Evolutionary conservation across 2,329 filamentous ascomycete genomes (phyloP).

Genomic region (Scopulariopsis brevicaulis): DNA sequence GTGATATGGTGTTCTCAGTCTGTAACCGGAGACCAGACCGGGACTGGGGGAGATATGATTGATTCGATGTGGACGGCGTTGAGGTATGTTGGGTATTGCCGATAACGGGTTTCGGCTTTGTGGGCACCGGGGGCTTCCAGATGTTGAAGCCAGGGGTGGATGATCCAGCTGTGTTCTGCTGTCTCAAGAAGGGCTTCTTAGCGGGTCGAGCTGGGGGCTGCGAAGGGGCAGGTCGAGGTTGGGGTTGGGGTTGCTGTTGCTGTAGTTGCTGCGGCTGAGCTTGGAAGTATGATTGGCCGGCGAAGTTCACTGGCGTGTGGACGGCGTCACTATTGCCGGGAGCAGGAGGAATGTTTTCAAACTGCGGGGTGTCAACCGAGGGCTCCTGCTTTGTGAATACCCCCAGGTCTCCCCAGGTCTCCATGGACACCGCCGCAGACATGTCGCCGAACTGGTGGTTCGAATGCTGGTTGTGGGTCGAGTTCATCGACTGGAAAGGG

Average conservation of each 20-base stretch:
- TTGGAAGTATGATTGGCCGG: background rate
- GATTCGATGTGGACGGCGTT: background rate
- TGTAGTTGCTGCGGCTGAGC: constrained; percentile 9
- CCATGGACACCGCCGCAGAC: background rate
- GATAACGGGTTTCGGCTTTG: constrained; percentile 24
- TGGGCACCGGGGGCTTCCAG: constrained; percentile 23
- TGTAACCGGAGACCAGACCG: constrained; percentile 8
- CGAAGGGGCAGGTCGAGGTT: constrained; percentile 6
- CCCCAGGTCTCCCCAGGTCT: background rate
- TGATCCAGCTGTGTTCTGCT: background rate
- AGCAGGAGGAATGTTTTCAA: background rate
- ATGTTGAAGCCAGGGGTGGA: constrained; percentile 15
- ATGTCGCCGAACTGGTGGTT: background rate
- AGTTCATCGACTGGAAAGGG: constrained; percentile 1
- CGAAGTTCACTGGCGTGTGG: constrained; percentile 1
- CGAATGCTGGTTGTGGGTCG: background rate
- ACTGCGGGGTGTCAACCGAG: background rate
- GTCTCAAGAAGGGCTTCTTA: constrained; percentile 1
- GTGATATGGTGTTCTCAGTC: constrained; percentile 4
- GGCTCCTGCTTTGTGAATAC: constrained; percentile 1
- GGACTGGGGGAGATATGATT: constrained; percentile 8
- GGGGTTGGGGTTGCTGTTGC: constrained; percentile 5
- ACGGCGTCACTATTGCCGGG: constrained; percentile 1
- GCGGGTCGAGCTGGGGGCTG: constrained; percentile 4
- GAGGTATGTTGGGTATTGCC: constrained; percentile 1